These are phyloP conservation scores for Taphrina deformans DNA, from an alignment of 1,139 yeast genomes.

Conservation along the genomic window DNA sequence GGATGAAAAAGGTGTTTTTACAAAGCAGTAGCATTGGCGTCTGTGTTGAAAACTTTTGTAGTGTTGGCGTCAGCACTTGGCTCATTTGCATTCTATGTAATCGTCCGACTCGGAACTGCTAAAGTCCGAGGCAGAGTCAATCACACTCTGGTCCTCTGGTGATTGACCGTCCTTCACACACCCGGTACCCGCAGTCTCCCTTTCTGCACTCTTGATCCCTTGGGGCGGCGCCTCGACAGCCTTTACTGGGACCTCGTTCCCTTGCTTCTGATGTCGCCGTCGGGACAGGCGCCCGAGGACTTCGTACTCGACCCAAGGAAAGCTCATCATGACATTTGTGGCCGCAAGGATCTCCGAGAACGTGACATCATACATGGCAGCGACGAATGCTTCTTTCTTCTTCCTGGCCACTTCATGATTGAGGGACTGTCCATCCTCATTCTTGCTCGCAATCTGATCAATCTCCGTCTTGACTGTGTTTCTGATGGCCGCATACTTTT, in stretches of 20 bases:
- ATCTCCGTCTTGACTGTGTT: neutral
- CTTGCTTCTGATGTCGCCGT: neutral
- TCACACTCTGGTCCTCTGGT: neutral
- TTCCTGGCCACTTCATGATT: neutral
- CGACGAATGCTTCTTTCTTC: constrained; percentile 26
- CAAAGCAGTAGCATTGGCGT: no score
- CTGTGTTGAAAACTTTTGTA: no score
- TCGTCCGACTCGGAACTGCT: neutral
- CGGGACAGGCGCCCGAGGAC: constrained; percentile 11
- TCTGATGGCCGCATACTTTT: neutral
- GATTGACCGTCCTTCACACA: neutral
- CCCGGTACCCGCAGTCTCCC: neutral
- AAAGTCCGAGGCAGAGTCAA: neutral
- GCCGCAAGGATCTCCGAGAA: neutral
- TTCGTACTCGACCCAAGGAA: constrained; percentile 14
- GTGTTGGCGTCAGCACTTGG: neutral
- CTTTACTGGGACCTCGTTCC: neutral
- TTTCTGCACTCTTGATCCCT: neutral
- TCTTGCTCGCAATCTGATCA: neutral
- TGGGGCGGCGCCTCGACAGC: neutral
- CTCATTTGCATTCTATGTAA: neutral
- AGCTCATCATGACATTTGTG: constrained; percentile 7
- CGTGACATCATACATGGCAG: constrained; percentile 33
- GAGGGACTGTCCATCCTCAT: neutral
- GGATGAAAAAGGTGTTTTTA: neutral